Conservation (phyloP, 352 stramenopile genomes). For the Globisporangium canariense region DNA sequence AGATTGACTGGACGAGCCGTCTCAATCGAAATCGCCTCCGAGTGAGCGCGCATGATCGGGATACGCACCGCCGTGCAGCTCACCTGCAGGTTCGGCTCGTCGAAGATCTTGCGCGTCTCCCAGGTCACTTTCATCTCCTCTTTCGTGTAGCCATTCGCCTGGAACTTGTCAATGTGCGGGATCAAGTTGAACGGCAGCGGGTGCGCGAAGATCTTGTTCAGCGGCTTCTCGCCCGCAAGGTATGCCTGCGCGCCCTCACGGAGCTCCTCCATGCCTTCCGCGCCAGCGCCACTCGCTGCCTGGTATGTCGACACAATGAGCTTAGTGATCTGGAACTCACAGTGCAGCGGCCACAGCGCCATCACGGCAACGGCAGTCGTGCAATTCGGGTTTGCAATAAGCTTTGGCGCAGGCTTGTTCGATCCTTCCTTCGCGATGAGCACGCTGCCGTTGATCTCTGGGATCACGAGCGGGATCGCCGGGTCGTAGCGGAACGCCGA, state of each 20-base stretch:
- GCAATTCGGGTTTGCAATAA: constrained; percentile 99
- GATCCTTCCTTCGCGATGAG: constrained; percentile 53
- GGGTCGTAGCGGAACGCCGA: constrained; percentile 94
- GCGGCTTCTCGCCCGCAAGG: constrained; percentile 63
- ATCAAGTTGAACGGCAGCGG: constrained; percentile 99
- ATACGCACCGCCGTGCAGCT: constrained; percentile 96
- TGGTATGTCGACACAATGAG: constrained; percentile 96
- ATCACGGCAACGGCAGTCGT: constrained; percentile 97
- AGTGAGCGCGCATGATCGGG: constrained; percentile 96
- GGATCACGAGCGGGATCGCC: constrained; percentile 92
- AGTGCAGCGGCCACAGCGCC: constrained; percentile 96
- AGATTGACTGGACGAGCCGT: constrained; percentile 89
- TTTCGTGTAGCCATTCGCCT: constrained; percentile 98
- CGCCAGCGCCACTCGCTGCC: constrained; percentile 89
- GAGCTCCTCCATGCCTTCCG: constrained; percentile 95
- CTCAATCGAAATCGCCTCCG: constrained; percentile 95
- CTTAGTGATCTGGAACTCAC: constrained; percentile 95
- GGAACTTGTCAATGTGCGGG: constrained; percentile 99
- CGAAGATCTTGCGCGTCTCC: constrained; percentile 98
- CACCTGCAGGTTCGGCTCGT: constrained; percentile 71
- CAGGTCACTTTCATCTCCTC: constrained; percentile 99
- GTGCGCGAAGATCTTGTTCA: constrained; percentile 96
- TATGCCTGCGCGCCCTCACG: constrained; percentile 79
- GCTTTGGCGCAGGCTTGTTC: constrained; percentile 49
- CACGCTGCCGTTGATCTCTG: constrained; percentile 93